These are phyloP conservation scores for Leccinum sublutescens DNA, from an alignment of 768 basidiomycete species.

Conservation along the genomic window DNA sequence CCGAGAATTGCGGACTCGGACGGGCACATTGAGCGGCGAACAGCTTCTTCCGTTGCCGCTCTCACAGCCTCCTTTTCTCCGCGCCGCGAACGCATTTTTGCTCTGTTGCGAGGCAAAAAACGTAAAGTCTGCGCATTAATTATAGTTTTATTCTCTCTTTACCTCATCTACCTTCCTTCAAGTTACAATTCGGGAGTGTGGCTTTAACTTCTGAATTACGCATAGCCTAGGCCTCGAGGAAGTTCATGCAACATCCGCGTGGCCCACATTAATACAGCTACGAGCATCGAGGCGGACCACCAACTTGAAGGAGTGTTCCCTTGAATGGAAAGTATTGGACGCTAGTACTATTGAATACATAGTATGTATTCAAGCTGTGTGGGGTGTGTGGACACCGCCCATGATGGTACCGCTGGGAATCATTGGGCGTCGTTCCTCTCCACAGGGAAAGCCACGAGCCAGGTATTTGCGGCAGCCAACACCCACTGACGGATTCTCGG, in stretches of 20 bases:
- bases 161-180: slow-evolving; percentile 11
- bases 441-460: not conserved
- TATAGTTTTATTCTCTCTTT: slow-evolving; percentile 9
- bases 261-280: not conserved
- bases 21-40: slow-evolving; percentile 25
- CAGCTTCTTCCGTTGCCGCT: slow-evolving; percentile 7
- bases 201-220: slow-evolving; percentile 1
- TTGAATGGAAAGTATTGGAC: not conserved
- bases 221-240: slow-evolving; percentile 2
- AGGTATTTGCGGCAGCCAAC: too few relatives aligned
- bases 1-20: slow-evolving; percentile 25
- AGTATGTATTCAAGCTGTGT: not conserved
- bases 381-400: not conserved
- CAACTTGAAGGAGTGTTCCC: not conserved
- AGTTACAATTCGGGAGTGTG: not conserved
- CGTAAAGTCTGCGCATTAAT: slow-evolving; percentile 23
- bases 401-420: not conserved
- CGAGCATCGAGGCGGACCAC: not conserved
- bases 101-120: slow-evolving; percentile 19
- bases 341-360: too few relatives aligned
- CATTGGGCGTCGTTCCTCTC: not conserved
- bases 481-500: not conserved
- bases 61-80: slow-evolving; percentile 22
- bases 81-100: slow-evolving; percentile 14
- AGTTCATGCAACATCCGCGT: slow-evolving; percentile 8